Percentiles rank a stretch among this genome's conserved stretches.
Evolutionary conservation across 331 rosid species (phyloP).

Genomic region (Erythrophleum ivorense): DNA sequence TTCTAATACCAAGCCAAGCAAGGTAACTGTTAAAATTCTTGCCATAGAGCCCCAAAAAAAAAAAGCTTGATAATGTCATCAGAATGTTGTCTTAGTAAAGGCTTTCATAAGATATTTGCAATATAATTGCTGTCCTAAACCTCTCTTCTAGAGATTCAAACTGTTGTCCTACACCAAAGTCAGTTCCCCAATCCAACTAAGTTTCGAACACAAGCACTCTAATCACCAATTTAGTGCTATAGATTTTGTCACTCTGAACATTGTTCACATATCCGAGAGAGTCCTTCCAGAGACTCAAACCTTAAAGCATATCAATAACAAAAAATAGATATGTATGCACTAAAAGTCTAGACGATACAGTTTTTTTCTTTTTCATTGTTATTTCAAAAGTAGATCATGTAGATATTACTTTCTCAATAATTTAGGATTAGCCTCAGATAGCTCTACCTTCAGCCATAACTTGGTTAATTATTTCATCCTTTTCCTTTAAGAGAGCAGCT

Average conservation of each 20-base stretch:
- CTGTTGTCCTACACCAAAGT: background rate
- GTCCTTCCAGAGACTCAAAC: slow-evolving; percentile 19
- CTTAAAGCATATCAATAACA: background rate
- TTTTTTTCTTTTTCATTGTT: background rate
- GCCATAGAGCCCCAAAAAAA: background rate
- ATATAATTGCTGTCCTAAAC: background rate
- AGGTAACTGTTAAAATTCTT: background rate
- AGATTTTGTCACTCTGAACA: background rate
- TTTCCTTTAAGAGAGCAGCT: slow-evolving; percentile 97
- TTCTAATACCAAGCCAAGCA: background rate
- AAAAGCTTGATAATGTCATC: background rate
- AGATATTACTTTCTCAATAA: slow-evolving; percentile 16
- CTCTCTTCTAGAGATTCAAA: background rate
- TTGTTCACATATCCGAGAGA: background rate
- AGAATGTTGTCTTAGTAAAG: background rate
- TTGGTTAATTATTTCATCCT: slow-evolving; percentile 97
- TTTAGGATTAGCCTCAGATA: slow-evolving; percentile 28
- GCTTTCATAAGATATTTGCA: background rate
- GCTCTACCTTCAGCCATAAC: slow-evolving; percentile 98
- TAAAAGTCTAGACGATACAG: slow-evolving; percentile 26
- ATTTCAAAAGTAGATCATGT: slow-evolving; percentile 9
- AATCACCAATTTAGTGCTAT: background rate
- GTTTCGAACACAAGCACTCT: background rate
- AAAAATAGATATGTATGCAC: slow-evolving; percentile 8
- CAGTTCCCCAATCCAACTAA: background rate